Evolutionary conservation across 2,329 filamentous ascomycete genomes (phyloP).

Genomic region (Colletotrichum sp.): DNA sequence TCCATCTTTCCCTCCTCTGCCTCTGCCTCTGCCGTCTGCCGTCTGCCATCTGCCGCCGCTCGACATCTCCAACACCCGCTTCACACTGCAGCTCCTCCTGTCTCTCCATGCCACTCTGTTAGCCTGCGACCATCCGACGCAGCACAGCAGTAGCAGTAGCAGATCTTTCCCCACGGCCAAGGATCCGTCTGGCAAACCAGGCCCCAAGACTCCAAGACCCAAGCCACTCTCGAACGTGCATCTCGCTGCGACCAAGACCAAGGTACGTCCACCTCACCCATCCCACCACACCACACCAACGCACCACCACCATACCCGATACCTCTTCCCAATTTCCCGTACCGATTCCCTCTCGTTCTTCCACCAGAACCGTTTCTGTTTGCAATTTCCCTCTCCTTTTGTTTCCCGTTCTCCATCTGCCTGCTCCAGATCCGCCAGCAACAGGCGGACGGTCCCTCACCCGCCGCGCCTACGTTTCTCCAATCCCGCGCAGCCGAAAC

Average conservation of each 20-base stretch:
- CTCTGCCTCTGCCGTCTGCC: neutral
- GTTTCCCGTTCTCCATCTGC: neutral
- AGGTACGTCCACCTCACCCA: neutral
- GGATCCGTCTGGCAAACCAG: neutral
- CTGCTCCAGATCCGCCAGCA: neutral
- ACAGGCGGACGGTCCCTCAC: neutral
- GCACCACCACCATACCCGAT: neutral
- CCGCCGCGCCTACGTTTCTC: neutral
- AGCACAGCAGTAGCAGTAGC: neutral
- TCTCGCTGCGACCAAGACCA: neutral
- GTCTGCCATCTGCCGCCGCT: neutral
- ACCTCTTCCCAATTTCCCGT: neutral
- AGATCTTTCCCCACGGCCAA: neutral
- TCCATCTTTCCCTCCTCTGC: neutral
- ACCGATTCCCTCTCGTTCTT: neutral
- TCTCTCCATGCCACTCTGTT: neutral
- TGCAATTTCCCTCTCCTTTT: neutral
- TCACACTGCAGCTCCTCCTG: neutral
- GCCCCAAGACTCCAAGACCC: slow-evolving; percentile 18
- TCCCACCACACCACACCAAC: neutral
- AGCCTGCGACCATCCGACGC: neutral
- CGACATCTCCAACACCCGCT: neutral
- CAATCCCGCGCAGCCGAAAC: neutral
- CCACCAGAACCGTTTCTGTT: neutral
- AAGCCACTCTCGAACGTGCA: slow-evolving; percentile 8